Percentiles rank a stretch among this genome's conserved stretches.
Conservation (phyloP, 1,284 basidiomycete genomes). For the Ceratobasidium sp. region DNA sequence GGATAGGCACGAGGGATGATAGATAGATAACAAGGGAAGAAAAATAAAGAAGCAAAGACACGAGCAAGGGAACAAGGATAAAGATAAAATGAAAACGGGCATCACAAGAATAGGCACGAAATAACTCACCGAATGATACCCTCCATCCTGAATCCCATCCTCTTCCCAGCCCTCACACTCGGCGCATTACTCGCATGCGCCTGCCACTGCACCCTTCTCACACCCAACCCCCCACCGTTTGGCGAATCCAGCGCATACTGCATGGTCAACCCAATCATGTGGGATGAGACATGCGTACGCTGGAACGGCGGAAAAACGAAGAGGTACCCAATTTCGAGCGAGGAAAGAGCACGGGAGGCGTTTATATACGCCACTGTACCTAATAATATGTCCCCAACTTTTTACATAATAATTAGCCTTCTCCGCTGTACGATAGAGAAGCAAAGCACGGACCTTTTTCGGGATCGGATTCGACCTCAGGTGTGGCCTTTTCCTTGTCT, state of each 20-base stretch:
- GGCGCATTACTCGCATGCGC: constrained; percentile 63
- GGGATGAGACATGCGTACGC: constrained; percentile 69
- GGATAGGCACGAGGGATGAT: too few species aligned
- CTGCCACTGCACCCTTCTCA: constrained; percentile 72
- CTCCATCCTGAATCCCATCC: constrained; percentile 71
- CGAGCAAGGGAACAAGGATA: too few species aligned
- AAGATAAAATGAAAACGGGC: neutral
- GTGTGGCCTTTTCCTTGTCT: constrained; percentile 39
- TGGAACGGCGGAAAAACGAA: constrained; percentile 60
- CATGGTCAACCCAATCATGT: constrained; percentile 69
- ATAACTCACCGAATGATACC: constrained; percentile 55
- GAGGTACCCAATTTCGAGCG: constrained; percentile 49
- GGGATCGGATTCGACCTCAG: neutral
- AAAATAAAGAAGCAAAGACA: too few species aligned
- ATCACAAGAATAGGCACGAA: too few species aligned
- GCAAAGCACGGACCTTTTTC: constrained; percentile 45
- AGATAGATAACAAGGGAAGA: too few species aligned
- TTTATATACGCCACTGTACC: constrained; percentile 49
- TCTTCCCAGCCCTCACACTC: constrained; percentile 64
- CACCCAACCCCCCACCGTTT: constrained; percentile 61
- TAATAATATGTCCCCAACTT: neutral
- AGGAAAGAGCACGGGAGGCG: constrained; percentile 41
- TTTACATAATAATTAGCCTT: neutral
- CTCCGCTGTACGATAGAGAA: too few species aligned
- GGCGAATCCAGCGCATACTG: constrained; percentile 64